Base-by-base conservation (phyloP, 306 rosid genomes). In the Gastrolobium villosum region DNA sequence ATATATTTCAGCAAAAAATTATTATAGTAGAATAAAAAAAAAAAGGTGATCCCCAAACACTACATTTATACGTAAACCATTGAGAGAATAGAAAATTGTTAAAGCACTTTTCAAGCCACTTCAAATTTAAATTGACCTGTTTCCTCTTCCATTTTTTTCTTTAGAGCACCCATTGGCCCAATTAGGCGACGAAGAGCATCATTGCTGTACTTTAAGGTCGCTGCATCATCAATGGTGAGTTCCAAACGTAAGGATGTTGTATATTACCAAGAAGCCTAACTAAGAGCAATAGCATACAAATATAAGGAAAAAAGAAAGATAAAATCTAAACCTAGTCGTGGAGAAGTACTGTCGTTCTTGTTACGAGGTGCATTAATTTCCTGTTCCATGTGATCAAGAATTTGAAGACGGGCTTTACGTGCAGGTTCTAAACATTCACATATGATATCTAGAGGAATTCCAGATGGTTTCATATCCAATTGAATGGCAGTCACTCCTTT, bases 381-480 rank as follows among this genome's bases (percentile, higher is more conserved):
- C 49, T 57, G 84, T 85, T 91, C 93, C 98, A 95, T 95, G 62
- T 81, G 93, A 79, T 88, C 97, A 87, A 95, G 90, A 70, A 95
- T 95, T 69, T 92, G 98, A 80, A 85, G 68, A 63, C 97, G 99
- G 75, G 96, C 99, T 85, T 86, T 92, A n/a, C 40, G 87, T 50
- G 99, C 99, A 87, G 88, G 94, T 82, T 91, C 97, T 66, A 95
- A 82, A 85, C 86, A 84, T 81, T 92, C 97, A 63, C 98, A 92
- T 77, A 95, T 76, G 79, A 95, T 95, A 81, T 92, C 98, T 69
- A 91, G 82, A 56, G 98, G 98, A 84, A 95, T 91, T 80, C 99
- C 99, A 61, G 99, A 98, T 43, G 99, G 99, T 82, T 95, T 95
- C 56, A 95, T 92, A 74, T 95, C 99, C 84, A 95, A 87, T 74